phyloP scores from a whole-genome alignment of 805 yeast species.

The Ogataea kodamae region DNA sequence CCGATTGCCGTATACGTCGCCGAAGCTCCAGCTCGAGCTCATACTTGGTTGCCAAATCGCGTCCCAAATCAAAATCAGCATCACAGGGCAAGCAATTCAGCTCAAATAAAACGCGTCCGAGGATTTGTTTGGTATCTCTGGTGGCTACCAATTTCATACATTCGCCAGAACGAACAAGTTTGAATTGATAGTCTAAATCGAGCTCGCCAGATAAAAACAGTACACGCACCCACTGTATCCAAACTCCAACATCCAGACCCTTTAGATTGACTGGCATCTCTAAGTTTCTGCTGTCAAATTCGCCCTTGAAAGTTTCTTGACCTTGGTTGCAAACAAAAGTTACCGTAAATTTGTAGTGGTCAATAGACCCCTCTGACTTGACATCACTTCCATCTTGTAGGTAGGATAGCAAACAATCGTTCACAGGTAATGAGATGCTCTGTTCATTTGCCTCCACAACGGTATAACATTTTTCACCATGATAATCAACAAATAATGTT shows the following conservation, averaged over 20 bases:
- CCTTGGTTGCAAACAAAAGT: constrained; percentile 15
- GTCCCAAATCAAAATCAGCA: constrained; percentile 12
- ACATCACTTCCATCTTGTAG: neutral
- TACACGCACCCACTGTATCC: constrained; percentile 13
- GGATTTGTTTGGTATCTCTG: constrained; percentile 11
- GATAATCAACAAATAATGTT: constrained; percentile 12
- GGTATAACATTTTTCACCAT: constrained; percentile 12
- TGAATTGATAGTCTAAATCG: constrained; percentile 13
- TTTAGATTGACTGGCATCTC: constrained; percentile 2
- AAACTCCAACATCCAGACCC: constrained; percentile 6
- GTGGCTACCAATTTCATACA: constrained; percentile 11
- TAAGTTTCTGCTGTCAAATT: neutral
- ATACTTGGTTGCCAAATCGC: constrained; percentile 13
- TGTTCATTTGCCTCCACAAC: constrained; percentile 9
- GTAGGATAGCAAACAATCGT: neutral
- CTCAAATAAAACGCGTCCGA: constrained; percentile 16
- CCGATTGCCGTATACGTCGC: constrained; percentile 6
- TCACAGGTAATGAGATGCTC: neutral
- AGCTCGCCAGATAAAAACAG: constrained; percentile 11
- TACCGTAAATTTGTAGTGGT: constrained; percentile 6
- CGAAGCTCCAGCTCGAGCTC: constrained; percentile 14
- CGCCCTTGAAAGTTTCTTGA: constrained; percentile 6
- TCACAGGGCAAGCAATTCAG: constrained; percentile 8
- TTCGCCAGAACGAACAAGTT: constrained; percentile 4
- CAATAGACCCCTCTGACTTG: neutral